A percentile compares a stretch with the other conserved stretches of the same genome.
Evolutionary conservation across 2,329 filamentous ascomycete genomes (phyloP).

Genomic region (Fusarium palustre): DNA sequence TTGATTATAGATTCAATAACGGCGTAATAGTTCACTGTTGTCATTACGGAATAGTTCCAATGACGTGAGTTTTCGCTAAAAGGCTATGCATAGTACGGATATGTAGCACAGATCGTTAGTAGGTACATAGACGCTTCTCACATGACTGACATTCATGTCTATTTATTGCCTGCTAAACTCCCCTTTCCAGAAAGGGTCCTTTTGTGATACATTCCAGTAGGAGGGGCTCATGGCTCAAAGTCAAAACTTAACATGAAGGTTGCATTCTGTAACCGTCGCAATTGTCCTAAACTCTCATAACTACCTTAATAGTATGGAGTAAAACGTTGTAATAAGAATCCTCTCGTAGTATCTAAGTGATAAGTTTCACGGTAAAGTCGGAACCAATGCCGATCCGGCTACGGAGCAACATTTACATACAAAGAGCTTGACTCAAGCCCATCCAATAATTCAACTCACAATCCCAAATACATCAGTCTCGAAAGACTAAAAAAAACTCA

Average conservation of each 20-base stretch:
- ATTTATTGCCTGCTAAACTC: not conserved
- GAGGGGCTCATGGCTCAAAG: not conserved
- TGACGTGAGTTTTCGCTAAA: conserved; percentile 36
- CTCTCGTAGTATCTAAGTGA: not conserved
- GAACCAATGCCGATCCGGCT: conserved; percentile 35
- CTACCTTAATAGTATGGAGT: no score
- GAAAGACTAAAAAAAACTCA: not conserved
- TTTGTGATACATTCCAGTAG: not conserved
- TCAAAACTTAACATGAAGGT: not conserved
- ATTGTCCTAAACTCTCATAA: not conserved
- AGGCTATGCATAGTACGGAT: conserved; percentile 1
- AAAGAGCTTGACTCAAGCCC: conserved; percentile 24
- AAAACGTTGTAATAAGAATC: not conserved
- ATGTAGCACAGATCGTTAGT: conserved; percentile 10
- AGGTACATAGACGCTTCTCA: conserved; percentile 36
- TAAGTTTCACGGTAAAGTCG: conserved; percentile 25
- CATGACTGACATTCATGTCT: conserved; percentile 38
- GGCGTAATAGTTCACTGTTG: not conserved
- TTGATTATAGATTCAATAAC: not conserved
- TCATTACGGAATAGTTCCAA: conserved; percentile 22
- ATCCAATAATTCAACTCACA: conserved; percentile 12
- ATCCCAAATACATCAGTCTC: not conserved
- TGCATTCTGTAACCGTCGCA: not conserved
- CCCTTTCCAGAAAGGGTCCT: not conserved
- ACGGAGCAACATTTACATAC: conserved; percentile 21